These are phyloP conservation scores for Erysiphe pulchra DNA, from an alignment of 2,329 filamentous ascomycete genomes.

Conservation along the genomic window DNA sequence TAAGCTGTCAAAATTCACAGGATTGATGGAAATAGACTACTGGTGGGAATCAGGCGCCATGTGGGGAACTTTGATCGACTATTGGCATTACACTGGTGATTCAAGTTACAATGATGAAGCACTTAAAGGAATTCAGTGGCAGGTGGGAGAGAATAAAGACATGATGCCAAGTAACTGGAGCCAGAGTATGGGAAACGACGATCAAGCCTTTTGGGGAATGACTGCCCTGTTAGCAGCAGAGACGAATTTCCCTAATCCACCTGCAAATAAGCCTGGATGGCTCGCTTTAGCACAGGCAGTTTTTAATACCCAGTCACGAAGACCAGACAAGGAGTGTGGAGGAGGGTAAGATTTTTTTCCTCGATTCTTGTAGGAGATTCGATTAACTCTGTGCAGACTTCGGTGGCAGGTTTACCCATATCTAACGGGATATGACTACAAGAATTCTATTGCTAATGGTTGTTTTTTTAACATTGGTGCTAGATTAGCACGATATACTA, in stretches of 20 bases:
- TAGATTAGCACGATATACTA: constrained; percentile 52
- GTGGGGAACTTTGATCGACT: constrained; percentile 33
- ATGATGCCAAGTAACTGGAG: constrained; percentile 27
- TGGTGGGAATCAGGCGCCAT: constrained; percentile 37
- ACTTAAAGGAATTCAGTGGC: constrained; percentile 28
- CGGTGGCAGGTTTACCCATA: constrained; percentile 73
- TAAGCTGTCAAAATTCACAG: not conserved
- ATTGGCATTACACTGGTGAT: constrained; percentile 36
- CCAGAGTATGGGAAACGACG: constrained; percentile 14
- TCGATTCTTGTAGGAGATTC: not conserved
- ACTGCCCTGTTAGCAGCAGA: constrained; percentile 58
- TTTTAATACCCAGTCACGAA: constrained; percentile 49
- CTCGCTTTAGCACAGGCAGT: constrained; percentile 54
- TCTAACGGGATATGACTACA: constrained; percentile 29
- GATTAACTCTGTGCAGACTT: constrained; percentile 17
- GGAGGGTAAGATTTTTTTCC: constrained; percentile 26
- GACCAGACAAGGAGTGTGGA: constrained; percentile 44
- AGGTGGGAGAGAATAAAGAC: constrained; percentile 27
- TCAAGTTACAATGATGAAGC: constrained; percentile 27
- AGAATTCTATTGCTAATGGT: constrained; percentile 42
- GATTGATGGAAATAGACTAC: constrained; percentile 17
- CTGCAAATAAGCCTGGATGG: constrained; percentile 39
- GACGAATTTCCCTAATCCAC: constrained; percentile 45
- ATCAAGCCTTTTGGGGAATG: constrained; percentile 52
- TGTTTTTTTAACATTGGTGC: constrained; percentile 45